Percentiles rank a stretch among this genome's conserved stretches.
Evolutionary conservation across 371 early-diverging fungal species (phyloP).

Genomic region (Rhizopus sp.): DNA sequence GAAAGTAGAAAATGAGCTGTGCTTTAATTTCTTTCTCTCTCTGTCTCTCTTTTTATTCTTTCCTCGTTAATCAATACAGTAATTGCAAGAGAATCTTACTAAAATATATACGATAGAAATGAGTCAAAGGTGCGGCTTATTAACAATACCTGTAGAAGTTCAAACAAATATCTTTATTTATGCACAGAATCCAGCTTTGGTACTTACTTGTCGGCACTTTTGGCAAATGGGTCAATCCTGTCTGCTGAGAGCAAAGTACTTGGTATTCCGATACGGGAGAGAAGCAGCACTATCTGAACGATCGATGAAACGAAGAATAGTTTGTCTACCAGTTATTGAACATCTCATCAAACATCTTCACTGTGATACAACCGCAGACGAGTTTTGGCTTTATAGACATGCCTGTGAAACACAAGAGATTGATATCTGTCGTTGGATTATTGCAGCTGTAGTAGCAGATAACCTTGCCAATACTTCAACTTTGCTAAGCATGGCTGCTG

Average conservation of each 20-base stretch:
- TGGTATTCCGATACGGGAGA: constrained; percentile 36
- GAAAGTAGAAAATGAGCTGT: neutral
- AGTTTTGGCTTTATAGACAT: constrained; percentile 27
- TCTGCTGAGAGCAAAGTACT: constrained; percentile 29
- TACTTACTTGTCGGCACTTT: constrained; percentile 16
- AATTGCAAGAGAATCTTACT: too few species aligned
- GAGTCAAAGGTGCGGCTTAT: neutral
- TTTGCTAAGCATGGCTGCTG: constrained; percentile 31
- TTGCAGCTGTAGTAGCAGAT: constrained; percentile 4
- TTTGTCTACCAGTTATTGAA: constrained; percentile 24
- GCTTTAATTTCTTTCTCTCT: too few species aligned
- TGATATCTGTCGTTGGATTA: constrained; percentile 16
- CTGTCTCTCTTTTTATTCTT: too few species aligned
- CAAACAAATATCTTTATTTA: constrained; percentile 34
- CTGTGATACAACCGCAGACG: constrained; percentile 33
- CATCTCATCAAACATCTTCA: constrained; percentile 19
- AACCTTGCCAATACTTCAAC: neutral
- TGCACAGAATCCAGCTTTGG: constrained; percentile 37
- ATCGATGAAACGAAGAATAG: constrained; percentile 29
- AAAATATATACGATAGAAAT: too few species aligned
- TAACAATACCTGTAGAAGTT: constrained; percentile 33
- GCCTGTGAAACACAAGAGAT: constrained; percentile 25
- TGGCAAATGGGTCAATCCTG: constrained; percentile 30
- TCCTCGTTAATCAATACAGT: too few species aligned
- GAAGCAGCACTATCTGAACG: constrained; percentile 28